Evolutionary conservation across 208 protist genomes (phyloP).

Genomic region (Spongospora subterranea): DNA sequence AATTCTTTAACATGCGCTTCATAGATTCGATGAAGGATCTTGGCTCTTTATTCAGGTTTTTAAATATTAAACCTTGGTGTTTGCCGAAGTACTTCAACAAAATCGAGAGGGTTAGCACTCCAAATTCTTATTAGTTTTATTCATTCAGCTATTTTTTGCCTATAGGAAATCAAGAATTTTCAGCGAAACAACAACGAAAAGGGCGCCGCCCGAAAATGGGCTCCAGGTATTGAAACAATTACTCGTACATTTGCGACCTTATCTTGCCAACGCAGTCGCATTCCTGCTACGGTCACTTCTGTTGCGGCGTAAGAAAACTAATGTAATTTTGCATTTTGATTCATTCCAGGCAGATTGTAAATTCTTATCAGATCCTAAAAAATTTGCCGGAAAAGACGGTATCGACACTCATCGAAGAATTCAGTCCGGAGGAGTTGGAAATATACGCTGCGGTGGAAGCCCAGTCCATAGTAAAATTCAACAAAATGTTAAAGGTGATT

Average conservation of each 20-base stretch:
- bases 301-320: neutral
- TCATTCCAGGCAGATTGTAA: neutral
- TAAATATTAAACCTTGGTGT: neutral
- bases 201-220: neutral
- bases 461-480: neutral
- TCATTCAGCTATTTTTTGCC: neutral
- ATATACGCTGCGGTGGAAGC: neutral
- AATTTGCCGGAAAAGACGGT: neutral
- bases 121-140: neutral
- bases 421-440: neutral
- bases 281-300: neutral
- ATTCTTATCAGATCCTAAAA: neutral
- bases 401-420: neutral
- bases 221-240: neutral
- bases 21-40: constrained; percentile 45
- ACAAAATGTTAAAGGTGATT: neutral
- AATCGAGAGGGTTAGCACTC: neutral
- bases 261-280: neutral
- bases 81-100: neutral
- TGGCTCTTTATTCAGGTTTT: constrained; percentile 7
- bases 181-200: neutral
- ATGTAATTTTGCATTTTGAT: neutral
- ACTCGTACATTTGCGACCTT: neutral
- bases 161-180: neutral
- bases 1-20: neutral